Evolutionary conservation across 2,329 filamentous ascomycete genomes (phyloP), one percentile per base, ranked within the genome.

Genomic region (Leptographium flavum): DNA sequence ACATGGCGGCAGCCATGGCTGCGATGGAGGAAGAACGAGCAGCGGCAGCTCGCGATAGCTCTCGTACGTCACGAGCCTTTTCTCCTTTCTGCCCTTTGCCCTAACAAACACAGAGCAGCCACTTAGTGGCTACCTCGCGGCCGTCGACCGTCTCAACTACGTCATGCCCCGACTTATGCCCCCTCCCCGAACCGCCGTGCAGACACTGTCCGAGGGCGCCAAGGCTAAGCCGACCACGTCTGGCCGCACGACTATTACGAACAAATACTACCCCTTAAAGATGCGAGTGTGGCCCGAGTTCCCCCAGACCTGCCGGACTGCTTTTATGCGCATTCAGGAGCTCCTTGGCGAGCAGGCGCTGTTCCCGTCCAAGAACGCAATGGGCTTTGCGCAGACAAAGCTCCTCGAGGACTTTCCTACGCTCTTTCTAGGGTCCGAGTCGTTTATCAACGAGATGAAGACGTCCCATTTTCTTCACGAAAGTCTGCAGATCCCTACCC

Each of bases 381-480:
- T 37, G 35, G 9, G 19, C 3, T 19, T 37, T 25, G 8, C 25
- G 19, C 5, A 19, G 7, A 19, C 23, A 31, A 30, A 32, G 39
- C 28, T 37, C 35, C 17, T 22, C 35, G 35, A 37, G 17, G 35
- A 37, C 17, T 22, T 41, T 11, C 39, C 39, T 3, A 6, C 9
- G 5, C 21, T 27, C 10, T 43, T 43, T 15, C 21, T 37, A 13
- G 21, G 15, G 7, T 43, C 41, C 5, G 14, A 36, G 15, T 17
- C 21, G 7, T 43, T 36, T 22, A 17, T 37, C 22, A 28, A 43
- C 32, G 41, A 43, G 41, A 17, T 21, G 28, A 42, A 35, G 40
- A 42, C 40, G 30, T 42, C 40, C 4, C 28, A 35, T 23, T 42
- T 42, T 21, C 19, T 42, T 6, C 40, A 42, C 31, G 40, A 42